These are phyloP conservation scores for Viola odorata DNA, from an alignment of 345 rosid genomes.

Conservation along the genomic window DNA sequence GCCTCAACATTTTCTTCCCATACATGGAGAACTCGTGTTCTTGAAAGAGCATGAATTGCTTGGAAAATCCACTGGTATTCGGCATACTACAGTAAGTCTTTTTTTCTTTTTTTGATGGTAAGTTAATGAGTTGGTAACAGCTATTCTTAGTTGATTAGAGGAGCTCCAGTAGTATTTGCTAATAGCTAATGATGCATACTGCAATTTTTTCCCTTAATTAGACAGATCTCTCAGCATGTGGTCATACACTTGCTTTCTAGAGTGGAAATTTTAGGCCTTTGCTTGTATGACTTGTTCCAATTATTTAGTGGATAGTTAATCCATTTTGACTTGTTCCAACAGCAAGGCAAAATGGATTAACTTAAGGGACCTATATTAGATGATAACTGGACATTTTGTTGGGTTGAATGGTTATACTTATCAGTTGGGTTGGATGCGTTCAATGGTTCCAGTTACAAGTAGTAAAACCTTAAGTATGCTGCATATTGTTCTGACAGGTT, in stretches of 20 bases:
- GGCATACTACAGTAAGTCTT: conserved; percentile 79
- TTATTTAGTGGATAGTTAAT: too few relatives aligned
- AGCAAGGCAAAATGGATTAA: too few relatives aligned
- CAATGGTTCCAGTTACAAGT: background rate
- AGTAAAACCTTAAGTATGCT: background rate
- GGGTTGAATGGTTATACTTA: too few relatives aligned
- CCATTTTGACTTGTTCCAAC: too few relatives aligned
- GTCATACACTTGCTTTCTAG: too few relatives aligned
- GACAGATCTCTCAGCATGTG: too few relatives aligned
- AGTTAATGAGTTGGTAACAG: background rate
- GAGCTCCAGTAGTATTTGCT: background rate
- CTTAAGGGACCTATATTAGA: too few relatives aligned
- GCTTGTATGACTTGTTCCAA: too few relatives aligned
- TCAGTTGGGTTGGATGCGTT: too few relatives aligned
- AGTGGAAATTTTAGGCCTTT: too few relatives aligned
- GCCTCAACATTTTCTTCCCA: conserved; percentile 97
- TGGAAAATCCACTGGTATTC: conserved; percentile 89
- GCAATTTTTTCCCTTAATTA: background rate
- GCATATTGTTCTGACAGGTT: conserved; percentile 48
- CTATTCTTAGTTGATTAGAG: background rate
- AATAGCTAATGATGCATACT: background rate
- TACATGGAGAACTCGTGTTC: conserved; percentile 97
- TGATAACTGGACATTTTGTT: too few relatives aligned
- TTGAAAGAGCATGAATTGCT: conserved; percentile 95
- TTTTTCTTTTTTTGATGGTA: background rate